These are phyloP conservation scores for Globisporangium carolinianum DNA, from an alignment of 352 stramenopile genomes.

Conservation along the genomic window DNA sequence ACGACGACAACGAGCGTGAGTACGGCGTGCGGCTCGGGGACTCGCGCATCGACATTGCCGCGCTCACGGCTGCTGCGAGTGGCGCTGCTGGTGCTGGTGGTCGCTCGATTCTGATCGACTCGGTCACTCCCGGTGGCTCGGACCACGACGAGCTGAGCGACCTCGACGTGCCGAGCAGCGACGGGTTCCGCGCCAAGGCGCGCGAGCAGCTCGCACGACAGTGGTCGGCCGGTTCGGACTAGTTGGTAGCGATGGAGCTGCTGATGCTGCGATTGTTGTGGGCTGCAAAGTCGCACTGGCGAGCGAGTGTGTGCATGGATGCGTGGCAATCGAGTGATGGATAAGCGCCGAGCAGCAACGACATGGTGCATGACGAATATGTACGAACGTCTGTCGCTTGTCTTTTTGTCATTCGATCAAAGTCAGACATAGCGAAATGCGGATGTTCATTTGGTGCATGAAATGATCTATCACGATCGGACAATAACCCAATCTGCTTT, in stretches of 20 bases:
- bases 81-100: conserved; percentile 1
- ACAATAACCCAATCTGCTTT: no score
- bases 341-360: no score
- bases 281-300: no score
- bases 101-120: conserved; percentile 31
- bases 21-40: conserved; percentile 17
- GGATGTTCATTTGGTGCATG: no score
- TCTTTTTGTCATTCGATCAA: no score
- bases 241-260: neutral
- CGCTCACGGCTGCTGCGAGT: conserved; percentile 7
- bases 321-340: no score
- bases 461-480: no score
- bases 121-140: conserved; percentile 32
- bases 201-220: conserved; percentile 52
- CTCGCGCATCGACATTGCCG: conserved; percentile 18
- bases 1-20: conserved; percentile 8
- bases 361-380: no score
- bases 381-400: no score
- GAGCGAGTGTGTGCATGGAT: no score
- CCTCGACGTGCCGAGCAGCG: conserved; percentile 41
- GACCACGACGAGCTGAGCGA: conserved; percentile 14
- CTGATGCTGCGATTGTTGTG: no score
- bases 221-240: conserved; percentile 42
- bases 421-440: no score
- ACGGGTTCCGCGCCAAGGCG: conserved; percentile 43